A percentile compares a stretch with the other conserved stretches of the same genome.
Conservation (phyloP, 2,329 filamentous ascomycete genomes). For the Simplicillium sp. region DNA sequence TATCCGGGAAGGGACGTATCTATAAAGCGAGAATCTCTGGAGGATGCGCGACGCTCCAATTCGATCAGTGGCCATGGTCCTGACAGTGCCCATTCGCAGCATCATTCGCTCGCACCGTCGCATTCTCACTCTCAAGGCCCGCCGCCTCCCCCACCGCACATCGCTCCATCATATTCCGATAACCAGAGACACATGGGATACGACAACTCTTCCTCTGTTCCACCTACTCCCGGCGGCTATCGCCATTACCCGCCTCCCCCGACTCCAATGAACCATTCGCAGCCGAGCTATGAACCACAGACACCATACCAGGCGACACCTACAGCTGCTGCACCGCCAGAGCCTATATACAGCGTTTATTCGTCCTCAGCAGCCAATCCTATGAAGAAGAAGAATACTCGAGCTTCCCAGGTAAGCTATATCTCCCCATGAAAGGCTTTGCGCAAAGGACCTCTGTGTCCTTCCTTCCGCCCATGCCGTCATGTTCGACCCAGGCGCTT, state of each 20-base stretch:
- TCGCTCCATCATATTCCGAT: conserved; percentile 27
- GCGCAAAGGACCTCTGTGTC: too few relatives aligned
- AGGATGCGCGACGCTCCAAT: conserved; percentile 42
- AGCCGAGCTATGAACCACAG: conserved; percentile 25
- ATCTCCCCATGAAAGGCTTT: conserved; percentile 1
- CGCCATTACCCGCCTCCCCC: conserved; percentile 30
- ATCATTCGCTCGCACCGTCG: conserved; percentile 12
- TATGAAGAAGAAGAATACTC: conserved; percentile 52
- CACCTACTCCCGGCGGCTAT: conserved; percentile 33
- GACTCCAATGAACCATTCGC: conserved; percentile 27
- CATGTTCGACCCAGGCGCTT: background rate
- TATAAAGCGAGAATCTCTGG: conserved; percentile 47
- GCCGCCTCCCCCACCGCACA: conserved; percentile 17
- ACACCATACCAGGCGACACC: conserved; percentile 19
- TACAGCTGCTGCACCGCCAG: conserved; percentile 4
- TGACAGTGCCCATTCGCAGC: background rate
- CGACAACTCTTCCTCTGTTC: conserved; percentile 36
- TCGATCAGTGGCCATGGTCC: conserved; percentile 29
- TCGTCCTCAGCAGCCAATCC: conserved; percentile 25
- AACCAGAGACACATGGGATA: conserved; percentile 43
- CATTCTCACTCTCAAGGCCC: conserved; percentile 18
- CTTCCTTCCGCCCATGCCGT: too few relatives aligned
- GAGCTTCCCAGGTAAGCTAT: conserved; percentile 49
- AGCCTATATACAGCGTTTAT: conserved; percentile 31
- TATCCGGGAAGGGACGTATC: conserved; percentile 40